Conservation (phyloP, 257 asterid species). For the Pogostemon cablin region DNA sequence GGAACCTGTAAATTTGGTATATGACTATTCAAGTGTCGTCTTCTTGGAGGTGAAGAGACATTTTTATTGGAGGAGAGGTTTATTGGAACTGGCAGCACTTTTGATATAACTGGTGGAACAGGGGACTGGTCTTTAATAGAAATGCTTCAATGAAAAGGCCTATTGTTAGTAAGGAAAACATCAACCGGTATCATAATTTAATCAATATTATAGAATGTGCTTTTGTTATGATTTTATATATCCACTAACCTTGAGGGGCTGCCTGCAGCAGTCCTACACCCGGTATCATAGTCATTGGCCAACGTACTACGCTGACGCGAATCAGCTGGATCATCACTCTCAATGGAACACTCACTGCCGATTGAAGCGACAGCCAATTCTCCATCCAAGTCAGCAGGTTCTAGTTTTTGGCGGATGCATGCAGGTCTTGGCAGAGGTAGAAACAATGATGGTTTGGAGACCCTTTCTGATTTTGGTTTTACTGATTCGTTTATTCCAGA, state of each 20-base stretch:
- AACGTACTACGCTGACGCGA: slow-evolving; percentile 75
- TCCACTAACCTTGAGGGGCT: slow-evolving; percentile 80
- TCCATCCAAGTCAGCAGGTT: slow-evolving; percentile 70
- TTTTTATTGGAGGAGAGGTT: slow-evolving; percentile 61
- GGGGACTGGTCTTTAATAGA: slow-evolving; percentile 64
- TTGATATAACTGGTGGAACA: slow-evolving; percentile 53
- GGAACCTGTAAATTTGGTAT: slow-evolving; percentile 82
- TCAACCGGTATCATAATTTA: slow-evolving; percentile 11
- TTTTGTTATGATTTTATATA: slow-evolving; percentile 32
- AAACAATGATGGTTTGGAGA: slow-evolving; percentile 63
- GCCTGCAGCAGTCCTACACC: slow-evolving; percentile 72
- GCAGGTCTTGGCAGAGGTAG: slow-evolving; percentile 83
- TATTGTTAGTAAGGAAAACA: slow-evolving; percentile 34
- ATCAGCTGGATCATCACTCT: slow-evolving; percentile 80
- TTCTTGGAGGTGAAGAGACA: slow-evolving; percentile 69
- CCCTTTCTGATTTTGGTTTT: slow-evolving; percentile 61
- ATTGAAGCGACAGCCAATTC: slow-evolving; percentile 70
- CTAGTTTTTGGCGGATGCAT: slow-evolving; percentile 71
- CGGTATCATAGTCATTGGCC: slow-evolving; percentile 77
- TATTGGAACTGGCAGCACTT: slow-evolving; percentile 57
- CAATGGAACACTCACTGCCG: slow-evolving; percentile 84
- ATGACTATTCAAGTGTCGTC: slow-evolving; percentile 61
- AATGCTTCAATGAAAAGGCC: slow-evolving; percentile 50
- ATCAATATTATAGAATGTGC: slow-evolving; percentile 22
- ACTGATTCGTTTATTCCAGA: slow-evolving; percentile 63